A percentile compares a stretch with the other conserved stretches of the same genome.
Evolutionary conservation across 768 basidiomycete species (phyloP).

Genomic region (Lenzites betulinus): DNA sequence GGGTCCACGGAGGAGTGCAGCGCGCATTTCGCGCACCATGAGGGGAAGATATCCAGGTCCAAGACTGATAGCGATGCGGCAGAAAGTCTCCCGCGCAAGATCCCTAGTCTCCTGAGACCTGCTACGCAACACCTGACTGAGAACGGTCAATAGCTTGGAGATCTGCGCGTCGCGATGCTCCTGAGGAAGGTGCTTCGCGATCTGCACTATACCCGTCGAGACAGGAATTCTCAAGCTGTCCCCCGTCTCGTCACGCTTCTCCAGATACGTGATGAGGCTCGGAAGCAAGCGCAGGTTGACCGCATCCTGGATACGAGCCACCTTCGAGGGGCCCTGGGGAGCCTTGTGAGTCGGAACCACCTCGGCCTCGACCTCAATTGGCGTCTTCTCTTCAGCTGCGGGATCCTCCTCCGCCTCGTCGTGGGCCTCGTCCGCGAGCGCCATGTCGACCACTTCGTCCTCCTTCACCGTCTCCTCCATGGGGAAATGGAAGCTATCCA

Average conservation of each 20-base stretch:
- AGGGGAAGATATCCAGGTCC: constrained; percentile 75
- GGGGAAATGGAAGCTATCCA: constrained; percentile 91
- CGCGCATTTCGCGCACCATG: constrained; percentile 79
- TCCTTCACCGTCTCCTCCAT: constrained; percentile 60
- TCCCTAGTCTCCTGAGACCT: constrained; percentile 92
- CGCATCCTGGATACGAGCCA: constrained; percentile 63
- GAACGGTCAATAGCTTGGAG: constrained; percentile 73
- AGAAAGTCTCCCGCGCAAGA: constrained; percentile 78
- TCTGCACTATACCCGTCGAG: constrained; percentile 80
- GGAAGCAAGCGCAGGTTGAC: constrained; percentile 81
- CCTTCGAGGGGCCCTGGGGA: constrained; percentile 21
- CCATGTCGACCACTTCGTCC: constrained; percentile 29
- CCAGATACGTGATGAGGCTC: constrained; percentile 73
- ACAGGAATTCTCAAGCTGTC: constrained; percentile 88
- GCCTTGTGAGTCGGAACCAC: not conserved
- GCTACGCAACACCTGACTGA: constrained; percentile 91
- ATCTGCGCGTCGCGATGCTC: constrained; percentile 67
- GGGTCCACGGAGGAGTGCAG: constrained; percentile 85
- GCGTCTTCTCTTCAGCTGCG: constrained; percentile 23
- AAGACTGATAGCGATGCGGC: constrained; percentile 71
- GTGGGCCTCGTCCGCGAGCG: constrained; percentile 29
- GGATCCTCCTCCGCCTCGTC: constrained; percentile 35
- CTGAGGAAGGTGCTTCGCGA: constrained; percentile 79
- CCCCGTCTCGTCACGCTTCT: constrained; percentile 79
- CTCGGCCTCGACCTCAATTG: constrained; percentile 15